Base-by-base conservation (phyloP, 2,329 filamentous ascomycete genomes). In the Sporothrix globosa region DNA sequence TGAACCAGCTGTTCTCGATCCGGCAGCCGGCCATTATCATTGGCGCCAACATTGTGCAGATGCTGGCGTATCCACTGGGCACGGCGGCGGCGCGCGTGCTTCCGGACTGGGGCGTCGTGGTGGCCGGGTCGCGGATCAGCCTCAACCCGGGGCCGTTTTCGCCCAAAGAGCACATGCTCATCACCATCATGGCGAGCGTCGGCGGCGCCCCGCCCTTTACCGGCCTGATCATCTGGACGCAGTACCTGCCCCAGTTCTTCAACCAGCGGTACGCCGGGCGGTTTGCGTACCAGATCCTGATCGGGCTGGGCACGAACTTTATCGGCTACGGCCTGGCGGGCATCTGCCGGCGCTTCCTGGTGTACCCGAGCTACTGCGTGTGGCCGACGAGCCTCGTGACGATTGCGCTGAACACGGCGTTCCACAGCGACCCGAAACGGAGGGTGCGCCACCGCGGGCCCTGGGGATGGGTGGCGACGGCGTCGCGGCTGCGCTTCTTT, bases 271-370 rank as follows among this genome's bases (percentile, higher is more conserved):
- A 60, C 30, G 56, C 56, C 19, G 56, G 56, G 3, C 56, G 30
- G 2, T 60, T 60, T 3, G 56, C 56, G 17, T 60, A 60, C 30
- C 56, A 60, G 19, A 60, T 60, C 7, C 30, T 60, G 30, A 80
- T 87, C 48, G 81, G 79, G 0, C 76, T 87, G 9, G 81, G 82
- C 0, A 85, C 84, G 41, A 85, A 86, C 74, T 84, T 86, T 66
- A 83, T 87, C 48, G 86, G 86, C 19, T 87, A 86, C 68, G 85
- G 86, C 1, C 77, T 87, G 53, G 85, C 86, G 11, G 86, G 86
- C 17, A 60, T 85, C 1, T 79, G 78, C 17, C 81, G 84, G 4
- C 78, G 82, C 0, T 86, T 86, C 73, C 77, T 87, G 3, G 84
- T 87, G 9, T 85, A 85, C 30, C 84, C 83, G 0, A 78, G 83